Percentiles rank a stretch among this genome's conserved stretches.
These are phyloP conservation scores for Trichophyton rubrum DNA, from an alignment of 2,329 filamentous ascomycete genomes.

Conservation along the genomic window DNA sequence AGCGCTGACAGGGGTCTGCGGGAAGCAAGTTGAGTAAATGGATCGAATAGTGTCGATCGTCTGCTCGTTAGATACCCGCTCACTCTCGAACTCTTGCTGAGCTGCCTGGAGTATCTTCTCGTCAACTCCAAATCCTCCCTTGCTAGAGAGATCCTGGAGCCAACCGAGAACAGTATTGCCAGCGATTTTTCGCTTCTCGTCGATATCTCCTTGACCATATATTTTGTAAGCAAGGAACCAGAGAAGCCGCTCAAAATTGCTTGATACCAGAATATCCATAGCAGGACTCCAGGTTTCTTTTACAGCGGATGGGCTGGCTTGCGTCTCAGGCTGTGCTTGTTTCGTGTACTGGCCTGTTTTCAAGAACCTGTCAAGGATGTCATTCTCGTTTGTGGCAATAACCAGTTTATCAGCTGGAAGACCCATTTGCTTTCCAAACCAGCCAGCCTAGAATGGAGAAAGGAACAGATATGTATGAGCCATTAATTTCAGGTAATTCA, in stretches of 20 bases:
- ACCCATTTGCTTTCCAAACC: constrained; percentile 84
- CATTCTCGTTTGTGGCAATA: constrained; percentile 93
- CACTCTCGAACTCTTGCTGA: constrained; percentile 65
- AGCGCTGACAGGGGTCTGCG: constrained; percentile 28
- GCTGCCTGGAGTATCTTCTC: constrained; percentile 58
- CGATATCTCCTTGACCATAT: constrained; percentile 46
- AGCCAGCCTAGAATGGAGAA: constrained; percentile 42
- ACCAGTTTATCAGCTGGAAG: constrained; percentile 78
- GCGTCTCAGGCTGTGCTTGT: constrained; percentile 37
- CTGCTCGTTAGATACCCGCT: constrained; percentile 52
- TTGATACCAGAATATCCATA: constrained; percentile 95
- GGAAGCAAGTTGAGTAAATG: constrained; percentile 45
- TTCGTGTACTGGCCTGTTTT: constrained; percentile 79
- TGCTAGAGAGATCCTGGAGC: constrained; percentile 66
- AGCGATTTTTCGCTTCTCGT: constrained; percentile 38
- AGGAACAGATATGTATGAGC: not conserved
- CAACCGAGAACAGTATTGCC: constrained; percentile 66
- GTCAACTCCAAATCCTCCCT: constrained; percentile 73
- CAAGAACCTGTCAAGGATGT: constrained; percentile 94
- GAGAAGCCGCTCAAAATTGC: constrained; percentile 89
- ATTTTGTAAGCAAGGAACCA: constrained; percentile 83
- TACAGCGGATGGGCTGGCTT: constrained; percentile 45
- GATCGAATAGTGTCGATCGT: constrained; percentile 54
- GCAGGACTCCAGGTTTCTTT: constrained; percentile 88
- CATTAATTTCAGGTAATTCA: not conserved